Conservation (phyloP, 805 yeast genomes). For the Candida insectalens region DNA sequence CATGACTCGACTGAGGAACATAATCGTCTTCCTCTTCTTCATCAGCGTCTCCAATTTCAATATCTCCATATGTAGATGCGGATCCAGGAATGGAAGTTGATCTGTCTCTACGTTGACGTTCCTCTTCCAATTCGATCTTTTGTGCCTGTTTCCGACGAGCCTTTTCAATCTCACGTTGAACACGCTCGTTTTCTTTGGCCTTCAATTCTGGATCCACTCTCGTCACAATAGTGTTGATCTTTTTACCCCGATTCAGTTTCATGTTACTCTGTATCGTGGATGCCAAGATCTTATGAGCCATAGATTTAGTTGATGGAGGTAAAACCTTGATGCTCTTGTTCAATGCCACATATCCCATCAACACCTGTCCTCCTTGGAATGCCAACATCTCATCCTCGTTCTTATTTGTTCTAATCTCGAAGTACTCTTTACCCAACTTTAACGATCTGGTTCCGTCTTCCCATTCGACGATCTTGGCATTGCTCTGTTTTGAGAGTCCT, state of each 20-base stretch:
- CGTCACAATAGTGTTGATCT: slow-evolving; percentile 40
- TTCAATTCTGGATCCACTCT: slow-evolving; percentile 60
- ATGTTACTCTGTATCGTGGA: slow-evolving; percentile 49
- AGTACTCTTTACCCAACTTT: slow-evolving; percentile 79
- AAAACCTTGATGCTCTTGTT: slow-evolving; percentile 61
- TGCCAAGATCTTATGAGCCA: slow-evolving; percentile 73
- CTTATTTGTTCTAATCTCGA: slow-evolving; percentile 62
- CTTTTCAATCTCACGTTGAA: slow-evolving; percentile 52
- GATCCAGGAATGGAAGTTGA: slow-evolving; percentile 8
- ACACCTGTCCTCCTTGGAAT: slow-evolving; percentile 60
- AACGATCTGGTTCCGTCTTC: slow-evolving; percentile 83
- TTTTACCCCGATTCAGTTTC: slow-evolving; percentile 34
- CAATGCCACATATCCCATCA: slow-evolving; percentile 59
- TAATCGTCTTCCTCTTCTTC: slow-evolving; percentile 18
- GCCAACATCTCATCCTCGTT: slow-evolving; percentile 65
- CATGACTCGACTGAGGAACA: slow-evolving; percentile 9
- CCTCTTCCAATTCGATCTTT: slow-evolving; percentile 45
- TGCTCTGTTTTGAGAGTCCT: slow-evolving; percentile 75
- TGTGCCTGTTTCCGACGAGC: slow-evolving; percentile 54
- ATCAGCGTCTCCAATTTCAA: slow-evolving; percentile 31
- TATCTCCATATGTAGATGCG: slow-evolving; percentile 30
- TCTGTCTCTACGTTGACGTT: slow-evolving; percentile 37
- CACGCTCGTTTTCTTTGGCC: slow-evolving; percentile 58
- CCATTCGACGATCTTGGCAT: slow-evolving; percentile 89
- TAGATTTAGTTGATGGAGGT: slow-evolving; percentile 85